Percentiles rank a stretch among this genome's conserved stretches.
phyloP scores from a whole-genome alignment of 805 yeast genomes.

The Cyberlindnera maritima region DNA sequence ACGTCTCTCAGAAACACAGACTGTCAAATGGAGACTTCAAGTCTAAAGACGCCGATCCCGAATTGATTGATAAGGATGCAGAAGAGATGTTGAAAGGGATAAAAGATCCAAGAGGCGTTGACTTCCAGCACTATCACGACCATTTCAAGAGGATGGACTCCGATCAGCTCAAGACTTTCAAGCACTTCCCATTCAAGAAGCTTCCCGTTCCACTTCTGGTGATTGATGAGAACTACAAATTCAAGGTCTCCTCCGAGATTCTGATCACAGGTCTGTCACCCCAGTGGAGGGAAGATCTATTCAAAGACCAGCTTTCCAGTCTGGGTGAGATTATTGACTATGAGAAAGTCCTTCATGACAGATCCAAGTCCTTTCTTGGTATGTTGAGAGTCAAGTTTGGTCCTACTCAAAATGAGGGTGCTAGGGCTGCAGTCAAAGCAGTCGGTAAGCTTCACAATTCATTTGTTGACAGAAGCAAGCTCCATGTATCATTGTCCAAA shows the following conservation, averaged over 20 bases:
- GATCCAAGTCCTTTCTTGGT: slow-evolving; percentile 77
- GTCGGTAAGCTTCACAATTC: slow-evolving; percentile 39
- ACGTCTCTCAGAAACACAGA: background rate
- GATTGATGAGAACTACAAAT: slow-evolving; percentile 70
- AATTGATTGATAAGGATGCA: background rate
- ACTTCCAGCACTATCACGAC: background rate
- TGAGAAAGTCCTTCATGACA: slow-evolving; percentile 63
- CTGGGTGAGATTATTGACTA: slow-evolving; percentile 61
- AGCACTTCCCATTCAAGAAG: slow-evolving; percentile 41
- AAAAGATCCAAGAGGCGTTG: background rate
- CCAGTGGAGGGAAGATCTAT: slow-evolving; percentile 42
- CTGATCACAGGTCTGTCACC: slow-evolving; percentile 66
- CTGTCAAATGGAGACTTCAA: background rate
- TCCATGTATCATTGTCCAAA: background rate
- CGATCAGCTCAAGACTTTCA: slow-evolving; percentile 24
- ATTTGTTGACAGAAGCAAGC: slow-evolving; percentile 46
- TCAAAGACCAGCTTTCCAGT: slow-evolving; percentile 49
- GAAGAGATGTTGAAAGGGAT: background rate
- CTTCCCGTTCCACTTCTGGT: slow-evolving; percentile 34
- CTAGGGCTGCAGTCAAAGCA: slow-evolving; percentile 44
- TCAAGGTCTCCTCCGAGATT: slow-evolving; percentile 67
- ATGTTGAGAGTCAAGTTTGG: slow-evolving; percentile 61
- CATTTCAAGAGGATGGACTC: background rate
- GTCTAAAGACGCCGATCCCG: background rate
- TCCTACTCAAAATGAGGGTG: slow-evolving; percentile 48